phyloP scores from a whole-genome alignment of 257 asterid species.

The Asclepias syriaca region DNA sequence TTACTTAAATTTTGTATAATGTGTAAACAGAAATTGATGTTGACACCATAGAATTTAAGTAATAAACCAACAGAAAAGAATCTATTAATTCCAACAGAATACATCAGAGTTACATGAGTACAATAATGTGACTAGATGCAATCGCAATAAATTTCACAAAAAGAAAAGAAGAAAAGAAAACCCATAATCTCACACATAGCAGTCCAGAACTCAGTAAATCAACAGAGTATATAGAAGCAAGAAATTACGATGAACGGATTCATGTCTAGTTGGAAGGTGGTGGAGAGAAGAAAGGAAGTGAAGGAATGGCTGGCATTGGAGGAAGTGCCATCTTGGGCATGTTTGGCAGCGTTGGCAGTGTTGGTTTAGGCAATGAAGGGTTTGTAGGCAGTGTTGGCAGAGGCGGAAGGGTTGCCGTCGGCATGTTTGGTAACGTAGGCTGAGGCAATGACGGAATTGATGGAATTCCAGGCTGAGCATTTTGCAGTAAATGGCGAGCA shows the following conservation, averaged over 20 bases:
- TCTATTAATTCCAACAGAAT: too few relatives aligned
- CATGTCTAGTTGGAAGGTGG: too few relatives aligned
- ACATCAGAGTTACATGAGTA: neutral
- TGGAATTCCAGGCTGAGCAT: conserved; percentile 1
- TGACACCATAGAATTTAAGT: too few relatives aligned
- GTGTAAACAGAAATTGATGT: too few relatives aligned
- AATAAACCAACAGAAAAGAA: too few relatives aligned
- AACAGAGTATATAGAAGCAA: neutral
- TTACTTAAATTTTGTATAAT: too few relatives aligned
- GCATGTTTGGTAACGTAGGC: neutral
- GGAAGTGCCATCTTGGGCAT: conserved; percentile 25
- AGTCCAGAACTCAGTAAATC: neutral
- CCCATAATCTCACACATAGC: neutral
- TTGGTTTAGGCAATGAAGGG: conserved; percentile 3
- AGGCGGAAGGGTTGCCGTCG: neutral
- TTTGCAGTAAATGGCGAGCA: conserved; percentile 14
- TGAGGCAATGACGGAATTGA: conserved; percentile 4
- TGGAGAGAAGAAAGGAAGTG: too few relatives aligned
- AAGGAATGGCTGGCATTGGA: conserved; percentile 16
- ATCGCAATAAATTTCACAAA: neutral
- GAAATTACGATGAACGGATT: too few relatives aligned
- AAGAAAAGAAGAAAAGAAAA: too few relatives aligned
- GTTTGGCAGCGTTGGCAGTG: conserved; percentile 8
- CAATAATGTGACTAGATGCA: neutral
- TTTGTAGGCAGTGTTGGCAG: conserved; percentile 10